phyloP scores from a whole-genome alignment of 140 eudicot genomes.

The Anethum foeniculum region DNA sequence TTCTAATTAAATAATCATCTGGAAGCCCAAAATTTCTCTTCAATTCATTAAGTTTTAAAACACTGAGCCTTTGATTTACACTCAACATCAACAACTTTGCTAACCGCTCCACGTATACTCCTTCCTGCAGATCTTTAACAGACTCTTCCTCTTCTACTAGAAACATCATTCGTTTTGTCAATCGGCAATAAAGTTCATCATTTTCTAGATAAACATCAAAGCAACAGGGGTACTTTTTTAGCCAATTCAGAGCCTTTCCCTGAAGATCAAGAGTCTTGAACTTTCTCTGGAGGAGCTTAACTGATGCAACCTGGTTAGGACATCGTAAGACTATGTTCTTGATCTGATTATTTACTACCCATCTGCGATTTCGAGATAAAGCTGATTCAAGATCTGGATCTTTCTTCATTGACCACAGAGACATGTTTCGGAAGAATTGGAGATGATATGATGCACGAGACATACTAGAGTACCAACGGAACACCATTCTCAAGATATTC shows the following conservation, averaged over 20 bases:
- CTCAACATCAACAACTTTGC: constrained; percentile 90
- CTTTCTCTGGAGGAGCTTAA: constrained; percentile 60
- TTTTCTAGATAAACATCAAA: constrained; percentile 50
- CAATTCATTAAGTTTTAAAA: constrained; percentile 55
- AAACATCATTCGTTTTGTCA: constrained; percentile 66
- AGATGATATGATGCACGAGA: constrained; percentile 13
- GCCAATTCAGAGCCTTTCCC: constrained; percentile 85
- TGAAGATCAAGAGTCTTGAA: constrained; percentile 87
- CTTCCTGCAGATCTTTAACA: constrained; percentile 58
- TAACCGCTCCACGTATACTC: constrained; percentile 49
- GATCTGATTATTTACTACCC: constrained; percentile 83
- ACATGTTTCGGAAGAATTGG: constrained; percentile 30
- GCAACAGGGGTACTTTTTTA: constrained; percentile 90
- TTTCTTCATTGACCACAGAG: constrained; percentile 96
- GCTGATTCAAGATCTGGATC: constrained; percentile 91
- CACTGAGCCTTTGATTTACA: constrained; percentile 54
- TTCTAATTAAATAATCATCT: constrained; percentile 77
- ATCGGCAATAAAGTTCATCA: constrained; percentile 49
- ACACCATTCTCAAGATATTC: constrained; percentile 21
- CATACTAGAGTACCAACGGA: constrained; percentile 5
- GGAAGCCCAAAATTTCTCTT: constrained; percentile 76
- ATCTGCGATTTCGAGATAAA: constrained; percentile 66
- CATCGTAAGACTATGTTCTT: constrained; percentile 68
- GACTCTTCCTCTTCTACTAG: constrained; percentile 78
- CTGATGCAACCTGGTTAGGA: constrained; percentile 56